A percentile compares a stretch with the other conserved stretches of the same genome.
Conservation (phyloP, 2,329 filamentous ascomycete species). For the Xylariaceae sp. region DNA sequence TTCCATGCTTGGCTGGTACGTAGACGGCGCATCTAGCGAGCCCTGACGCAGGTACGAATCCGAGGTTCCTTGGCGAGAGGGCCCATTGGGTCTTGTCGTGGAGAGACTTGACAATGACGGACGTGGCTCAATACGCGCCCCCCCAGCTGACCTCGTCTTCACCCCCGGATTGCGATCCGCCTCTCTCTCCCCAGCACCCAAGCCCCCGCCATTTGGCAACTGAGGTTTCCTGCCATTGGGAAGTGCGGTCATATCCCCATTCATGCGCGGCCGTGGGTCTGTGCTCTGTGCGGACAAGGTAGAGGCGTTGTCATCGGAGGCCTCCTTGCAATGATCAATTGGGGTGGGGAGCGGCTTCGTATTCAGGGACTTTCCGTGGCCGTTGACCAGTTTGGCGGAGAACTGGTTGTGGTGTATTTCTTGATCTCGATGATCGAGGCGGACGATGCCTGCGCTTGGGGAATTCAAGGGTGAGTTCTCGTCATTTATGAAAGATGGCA, state of each 20-base stretch:
- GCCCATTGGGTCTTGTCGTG: slow-evolving; percentile 15
- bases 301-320: slow-evolving; percentile 51
- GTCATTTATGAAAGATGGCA: slow-evolving; percentile 52
- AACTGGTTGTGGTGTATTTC: too few species aligned
- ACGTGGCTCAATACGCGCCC: slow-evolving; percentile 6
- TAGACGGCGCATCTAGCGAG: slow-evolving; percentile 33
- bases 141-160: slow-evolving; percentile 9
- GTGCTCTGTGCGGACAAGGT: slow-evolving; percentile 48
- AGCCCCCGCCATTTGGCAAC: slow-evolving; percentile 27
- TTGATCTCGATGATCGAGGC: slow-evolving; percentile 23
- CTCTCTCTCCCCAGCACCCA: slow-evolving; percentile 27
- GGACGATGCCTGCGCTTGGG: slow-evolving; percentile 27
- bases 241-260: slow-evolving; percentile 50
- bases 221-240: slow-evolving; percentile 49
- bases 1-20: slow-evolving; percentile 31
- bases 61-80: slow-evolving; percentile 23
- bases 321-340: slow-evolving; percentile 39
- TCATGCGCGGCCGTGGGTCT: slow-evolving; percentile 39
- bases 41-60: slow-evolving; percentile 29
- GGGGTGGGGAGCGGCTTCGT: slow-evolving; percentile 31
- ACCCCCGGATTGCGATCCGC: not conserved
- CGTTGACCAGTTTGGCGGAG: slow-evolving; percentile 20
- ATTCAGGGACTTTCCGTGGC: slow-evolving; percentile 28
- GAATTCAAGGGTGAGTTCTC: slow-evolving; percentile 31
- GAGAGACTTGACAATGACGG: slow-evolving; percentile 12